These are phyloP conservation scores for Fusarium secorum DNA, from an alignment of 2,329 filamentous ascomycete genomes.

Conservation along the genomic window DNA sequence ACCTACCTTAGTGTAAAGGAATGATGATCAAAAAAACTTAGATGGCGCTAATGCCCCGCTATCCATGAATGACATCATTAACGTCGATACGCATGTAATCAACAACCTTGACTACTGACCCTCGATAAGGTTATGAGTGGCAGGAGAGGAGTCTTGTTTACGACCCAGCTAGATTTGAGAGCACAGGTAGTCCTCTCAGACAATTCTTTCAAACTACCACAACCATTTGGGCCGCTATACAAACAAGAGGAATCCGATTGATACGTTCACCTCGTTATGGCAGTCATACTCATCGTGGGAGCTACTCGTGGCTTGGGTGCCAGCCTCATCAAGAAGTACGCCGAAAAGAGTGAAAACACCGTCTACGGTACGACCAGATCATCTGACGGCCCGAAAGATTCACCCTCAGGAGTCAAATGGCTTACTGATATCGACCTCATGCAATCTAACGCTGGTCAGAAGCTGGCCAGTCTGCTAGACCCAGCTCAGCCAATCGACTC, in stretches of 20 bases:
- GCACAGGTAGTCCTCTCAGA: background rate
- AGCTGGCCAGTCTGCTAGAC: slow-evolving; percentile 55
- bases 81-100: background rate
- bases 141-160: background rate
- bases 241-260: background rate
- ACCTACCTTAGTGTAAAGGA: background rate
- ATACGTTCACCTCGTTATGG: slow-evolving; percentile 44
- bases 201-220: background rate
- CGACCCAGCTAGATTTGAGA: background rate
- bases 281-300: slow-evolving; percentile 68
- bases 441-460: slow-evolving; percentile 55
- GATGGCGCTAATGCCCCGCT: background rate
- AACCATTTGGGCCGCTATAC: background rate
- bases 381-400: slow-evolving; percentile 51
- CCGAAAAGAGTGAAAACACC: slow-evolving; percentile 52
- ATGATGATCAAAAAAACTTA: background rate
- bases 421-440: slow-evolving; percentile 66
- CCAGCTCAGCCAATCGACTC: slow-evolving; percentile 51
- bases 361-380: slow-evolving; percentile 69
- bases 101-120: background rate
- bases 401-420: slow-evolving; percentile 60
- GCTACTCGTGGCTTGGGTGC: slow-evolving; percentile 74
- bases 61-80: background rate
- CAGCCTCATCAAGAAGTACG: slow-evolving; percentile 66
- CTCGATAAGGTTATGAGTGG: background rate